phyloP scores from a whole-genome alignment of 352 stramenopile genomes.

The Globisporangium abappressorium region DNA sequence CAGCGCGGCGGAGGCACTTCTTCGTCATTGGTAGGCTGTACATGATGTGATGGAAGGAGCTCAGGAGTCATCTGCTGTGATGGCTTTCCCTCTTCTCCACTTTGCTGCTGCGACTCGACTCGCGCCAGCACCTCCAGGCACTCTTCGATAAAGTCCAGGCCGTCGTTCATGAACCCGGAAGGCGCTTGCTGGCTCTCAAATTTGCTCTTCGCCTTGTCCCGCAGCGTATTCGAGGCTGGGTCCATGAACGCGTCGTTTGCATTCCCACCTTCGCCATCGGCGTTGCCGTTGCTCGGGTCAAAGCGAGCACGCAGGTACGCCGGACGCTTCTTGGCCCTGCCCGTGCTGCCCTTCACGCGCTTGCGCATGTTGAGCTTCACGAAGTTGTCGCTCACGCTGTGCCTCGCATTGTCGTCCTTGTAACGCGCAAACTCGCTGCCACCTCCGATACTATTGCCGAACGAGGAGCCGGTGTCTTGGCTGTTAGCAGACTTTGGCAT shows the following conservation, averaged over 20 bases:
- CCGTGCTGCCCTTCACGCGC: constrained; percentile 62
- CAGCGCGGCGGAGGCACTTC: constrained; percentile 45
- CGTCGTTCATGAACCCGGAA: constrained; percentile 40
- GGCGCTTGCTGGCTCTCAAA: constrained; percentile 19
- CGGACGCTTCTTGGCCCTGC: constrained; percentile 61
- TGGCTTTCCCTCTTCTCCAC: background rate
- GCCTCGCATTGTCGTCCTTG: constrained; percentile 53
- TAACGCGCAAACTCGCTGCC: constrained; percentile 43
- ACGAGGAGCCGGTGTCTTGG: background rate
- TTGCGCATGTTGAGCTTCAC: constrained; percentile 80
- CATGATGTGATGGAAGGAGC: background rate
- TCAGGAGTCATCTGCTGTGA: background rate
- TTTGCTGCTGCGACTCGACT: constrained; percentile 27
- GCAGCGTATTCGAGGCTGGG: constrained; percentile 6
- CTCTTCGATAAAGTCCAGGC: constrained; percentile 78
- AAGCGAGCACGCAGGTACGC: constrained; percentile 55
- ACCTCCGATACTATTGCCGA: background rate
- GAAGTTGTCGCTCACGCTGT: constrained; percentile 73
- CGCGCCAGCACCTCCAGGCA: constrained; percentile 59
- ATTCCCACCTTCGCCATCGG: background rate
- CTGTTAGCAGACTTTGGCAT: background rate
- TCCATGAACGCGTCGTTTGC: constrained; percentile 20
- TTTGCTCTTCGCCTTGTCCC: constrained; percentile 24
- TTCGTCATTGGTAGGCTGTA: constrained; percentile 5
- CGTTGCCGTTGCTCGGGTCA: constrained; percentile 1